Evolutionary conservation across 2,329 filamentous ascomycete genomes (phyloP).

Genomic region (Fusarium dlaminii): DNA sequence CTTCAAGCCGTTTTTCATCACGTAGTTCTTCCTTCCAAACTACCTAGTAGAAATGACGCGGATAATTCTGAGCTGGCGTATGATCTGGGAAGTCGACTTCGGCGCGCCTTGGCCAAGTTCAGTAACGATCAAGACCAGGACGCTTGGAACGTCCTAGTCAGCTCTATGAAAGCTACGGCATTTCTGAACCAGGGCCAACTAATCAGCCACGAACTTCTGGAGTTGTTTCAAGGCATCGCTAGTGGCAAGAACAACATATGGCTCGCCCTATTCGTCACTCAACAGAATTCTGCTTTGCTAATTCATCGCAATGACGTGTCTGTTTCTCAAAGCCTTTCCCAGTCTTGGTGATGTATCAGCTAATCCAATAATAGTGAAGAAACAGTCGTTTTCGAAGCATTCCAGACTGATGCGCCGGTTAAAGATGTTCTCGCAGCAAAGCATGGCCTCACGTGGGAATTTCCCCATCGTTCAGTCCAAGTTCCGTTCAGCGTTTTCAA

Average conservation of each 20-base stretch:
- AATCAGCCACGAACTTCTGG: neutral
- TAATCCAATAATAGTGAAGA: conserved; percentile 8
- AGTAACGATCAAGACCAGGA: neutral
- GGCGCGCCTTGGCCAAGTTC: neutral
- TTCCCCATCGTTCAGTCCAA: conserved; percentile 63
- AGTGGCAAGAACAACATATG: neutral
- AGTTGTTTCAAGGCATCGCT: neutral
- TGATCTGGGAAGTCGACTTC: conserved; percentile 18
- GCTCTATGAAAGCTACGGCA: neutral
- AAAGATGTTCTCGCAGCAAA: conserved; percentile 61
- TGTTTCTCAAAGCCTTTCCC: neutral
- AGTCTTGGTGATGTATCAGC: neutral
- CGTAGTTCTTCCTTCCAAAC: conserved; percentile 35
- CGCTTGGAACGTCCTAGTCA: neutral
- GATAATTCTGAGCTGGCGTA: neutral
- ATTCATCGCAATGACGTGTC: conserved; percentile 35
- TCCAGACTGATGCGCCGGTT: conserved; percentile 65
- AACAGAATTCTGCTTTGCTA: conserved; percentile 48
- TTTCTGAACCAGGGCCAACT: conserved; percentile 3
- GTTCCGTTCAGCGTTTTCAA: conserved; percentile 50
- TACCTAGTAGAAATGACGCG: conserved; percentile 14
- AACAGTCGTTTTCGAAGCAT: conserved; percentile 60
- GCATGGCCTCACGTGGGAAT: conserved; percentile 65
- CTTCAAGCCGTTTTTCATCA: conserved; percentile 33
- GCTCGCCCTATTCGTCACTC: conserved; percentile 28